Conservation (phyloP, 108 stramenopile species). For the Skeletonema grethae region DNA sequence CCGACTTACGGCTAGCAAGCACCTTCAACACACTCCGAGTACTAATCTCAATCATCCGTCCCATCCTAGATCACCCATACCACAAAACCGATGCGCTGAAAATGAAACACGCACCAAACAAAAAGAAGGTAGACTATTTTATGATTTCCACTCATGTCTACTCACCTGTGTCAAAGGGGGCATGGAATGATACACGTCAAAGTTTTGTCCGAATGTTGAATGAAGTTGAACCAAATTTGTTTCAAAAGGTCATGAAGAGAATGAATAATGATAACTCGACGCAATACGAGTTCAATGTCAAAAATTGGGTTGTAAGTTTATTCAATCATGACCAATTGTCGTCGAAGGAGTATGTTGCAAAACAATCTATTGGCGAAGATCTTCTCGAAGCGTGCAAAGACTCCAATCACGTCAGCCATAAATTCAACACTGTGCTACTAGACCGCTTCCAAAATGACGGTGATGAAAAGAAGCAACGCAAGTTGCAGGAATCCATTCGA, state of each 20-base stretch:
- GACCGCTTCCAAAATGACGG: conserved; percentile 21
- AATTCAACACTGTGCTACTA: conserved; percentile 22
- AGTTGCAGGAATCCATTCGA: conserved; percentile 19
- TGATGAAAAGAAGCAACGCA: conserved; percentile 15
- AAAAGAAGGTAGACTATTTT: conserved; percentile 8
- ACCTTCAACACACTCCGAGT: conserved; percentile 48
- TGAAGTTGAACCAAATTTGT: conserved; percentile 11
- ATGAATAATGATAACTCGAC: conserved; percentile 4
- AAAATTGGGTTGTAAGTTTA: conserved; percentile 20
- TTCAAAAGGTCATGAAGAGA: conserved; percentile 11
- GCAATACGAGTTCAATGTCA: conserved; percentile 13
- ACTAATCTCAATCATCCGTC: conserved; percentile 27
- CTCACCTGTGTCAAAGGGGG: conserved; percentile 9
- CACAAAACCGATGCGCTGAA: conserved; percentile 17
- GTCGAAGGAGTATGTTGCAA: conserved; percentile 16
- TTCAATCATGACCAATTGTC: conserved; percentile 22
- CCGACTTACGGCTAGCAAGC: conserved; percentile 12
- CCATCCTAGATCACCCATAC: conserved; percentile 39
- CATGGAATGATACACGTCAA: conserved; percentile 14
- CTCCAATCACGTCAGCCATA: conserved; percentile 4
- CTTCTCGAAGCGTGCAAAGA: not conserved
- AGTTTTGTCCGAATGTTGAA: conserved; percentile 16
- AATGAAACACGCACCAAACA: conserved; percentile 34
- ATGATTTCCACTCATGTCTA: conserved; percentile 30
- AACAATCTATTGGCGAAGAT: conserved; percentile 22